Base-by-base conservation (phyloP, 257 asterid genomes). In the Nyctanthes arbortristis region DNA sequence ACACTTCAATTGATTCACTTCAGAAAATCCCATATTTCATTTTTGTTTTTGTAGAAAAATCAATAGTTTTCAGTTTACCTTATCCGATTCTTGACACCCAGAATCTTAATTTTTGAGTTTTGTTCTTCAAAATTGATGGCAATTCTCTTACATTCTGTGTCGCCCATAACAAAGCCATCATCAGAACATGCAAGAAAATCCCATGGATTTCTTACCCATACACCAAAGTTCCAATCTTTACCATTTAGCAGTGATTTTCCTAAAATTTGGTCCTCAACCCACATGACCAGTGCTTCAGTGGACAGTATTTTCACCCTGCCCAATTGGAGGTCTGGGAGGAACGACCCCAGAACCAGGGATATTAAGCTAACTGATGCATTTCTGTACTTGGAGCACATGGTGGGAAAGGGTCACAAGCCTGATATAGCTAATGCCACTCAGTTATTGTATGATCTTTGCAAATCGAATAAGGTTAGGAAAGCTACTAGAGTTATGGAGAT, bases 401-500 rank as follows among this genome's bases (percentile, higher is more conserved):
- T 85, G 14, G 89, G 78, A 4, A 93, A 87, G 66, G 96, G 94
- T 30, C 89, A 87, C 57, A 83, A 70, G 68, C 96, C 97, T 25
- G 92, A 91, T 60, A 84, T 80, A 28, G 77, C 49, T 13, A 87
- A 74, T 28, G 88, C 96, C 61, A 88, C 97, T 49, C 89, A 85
- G 73, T 79, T 93, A 31, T 49, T 90, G 67, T 87, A 88, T 36
- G 96, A 88, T 85, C 96, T 93, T n/a, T 90, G 97, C 74, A 90
- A 87, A 66, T 65, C 82, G 2, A 85, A 77, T 65, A 90, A 88
- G 66, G 74, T 84, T 1, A 71, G 93, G n/a, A 93, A 90, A 79
- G 97, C 98, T 2, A 85, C 91, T 60, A 80, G 78, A 52, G 90
- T 90, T 3, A 88, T 93, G 95, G 96, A 93, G 82, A 81, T 88